Conservation (phyloP, 2,329 filamentous ascomycete genomes). For the Phaeosphaeriaceae sp. region DNA sequence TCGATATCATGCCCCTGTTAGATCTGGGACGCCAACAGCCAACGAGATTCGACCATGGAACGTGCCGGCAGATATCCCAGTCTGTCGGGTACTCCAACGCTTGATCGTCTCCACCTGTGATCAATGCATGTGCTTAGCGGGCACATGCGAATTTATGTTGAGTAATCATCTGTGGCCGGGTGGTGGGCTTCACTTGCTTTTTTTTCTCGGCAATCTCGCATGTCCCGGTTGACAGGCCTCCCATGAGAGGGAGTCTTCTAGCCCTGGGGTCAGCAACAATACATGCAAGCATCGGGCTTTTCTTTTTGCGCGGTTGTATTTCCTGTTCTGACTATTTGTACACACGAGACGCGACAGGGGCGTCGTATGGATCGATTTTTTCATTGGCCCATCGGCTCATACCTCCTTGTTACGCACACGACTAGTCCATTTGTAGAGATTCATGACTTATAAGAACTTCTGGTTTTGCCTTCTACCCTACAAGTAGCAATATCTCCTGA, state of each 20-base stretch:
- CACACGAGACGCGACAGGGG: background rate
- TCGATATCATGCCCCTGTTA: background rate
- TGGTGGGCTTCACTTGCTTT: background rate
- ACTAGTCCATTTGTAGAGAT: background rate
- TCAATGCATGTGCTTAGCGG: background rate
- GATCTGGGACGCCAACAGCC: background rate
- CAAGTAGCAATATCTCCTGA: background rate
- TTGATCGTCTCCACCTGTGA: background rate
- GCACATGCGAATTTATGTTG: background rate
- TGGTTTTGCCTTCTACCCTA: background rate
- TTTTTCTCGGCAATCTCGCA: constrained; percentile 4
- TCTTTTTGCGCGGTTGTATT: background rate
- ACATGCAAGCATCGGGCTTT: background rate
- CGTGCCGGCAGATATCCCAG: background rate
- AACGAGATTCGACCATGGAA: background rate
- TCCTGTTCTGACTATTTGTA: background rate
- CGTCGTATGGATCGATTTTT: background rate
- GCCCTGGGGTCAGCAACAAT: background rate
- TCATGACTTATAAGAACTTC: background rate
- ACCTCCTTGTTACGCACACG: background rate
- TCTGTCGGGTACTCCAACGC: background rate
- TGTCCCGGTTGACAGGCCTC: background rate
- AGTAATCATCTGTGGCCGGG: background rate
- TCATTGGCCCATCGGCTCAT: background rate
- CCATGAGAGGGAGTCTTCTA: background rate